phyloP scores from a whole-genome alignment of 2,329 filamentous ascomycete genomes.

The Apiospora koreana region DNA sequence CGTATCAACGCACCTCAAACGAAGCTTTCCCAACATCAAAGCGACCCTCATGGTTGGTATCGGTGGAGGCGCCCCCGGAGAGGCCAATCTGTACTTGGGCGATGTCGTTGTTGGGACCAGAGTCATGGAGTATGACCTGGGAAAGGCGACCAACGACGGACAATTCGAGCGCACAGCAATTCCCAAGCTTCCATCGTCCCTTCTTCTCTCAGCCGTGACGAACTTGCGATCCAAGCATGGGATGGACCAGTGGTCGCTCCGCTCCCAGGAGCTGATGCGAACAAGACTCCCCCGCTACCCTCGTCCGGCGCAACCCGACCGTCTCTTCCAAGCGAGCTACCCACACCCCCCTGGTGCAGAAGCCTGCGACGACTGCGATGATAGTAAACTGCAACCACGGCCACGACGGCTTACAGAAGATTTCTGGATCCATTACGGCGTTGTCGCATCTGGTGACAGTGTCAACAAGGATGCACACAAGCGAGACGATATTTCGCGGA shows the following conservation, averaged over 20 bases:
- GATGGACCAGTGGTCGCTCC: not conserved
- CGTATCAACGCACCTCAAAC: conserved; percentile 25
- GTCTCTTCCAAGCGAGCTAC: not conserved
- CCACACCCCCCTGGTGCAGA: not conserved
- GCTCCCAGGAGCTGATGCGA: not conserved
- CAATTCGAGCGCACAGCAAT: not conserved
- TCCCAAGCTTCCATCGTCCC: not conserved
- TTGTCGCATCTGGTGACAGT: conserved; percentile 20
- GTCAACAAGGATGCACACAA: conserved; percentile 18
- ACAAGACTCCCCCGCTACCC: not conserved
- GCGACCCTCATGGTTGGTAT: conserved; percentile 26
- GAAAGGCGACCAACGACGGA: not conserved
- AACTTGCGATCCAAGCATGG: not conserved
- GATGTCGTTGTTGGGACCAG: not conserved
- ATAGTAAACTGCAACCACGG: not conserved
- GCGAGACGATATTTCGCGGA: conserved; percentile 15
- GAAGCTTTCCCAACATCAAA: conserved; percentile 27
- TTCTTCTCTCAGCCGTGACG: not conserved
- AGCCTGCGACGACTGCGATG: not conserved
- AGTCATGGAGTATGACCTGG: not conserved
- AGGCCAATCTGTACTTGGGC: conserved; percentile 24
- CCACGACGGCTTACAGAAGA: not conserved
- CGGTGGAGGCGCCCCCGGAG: conserved; percentile 1
- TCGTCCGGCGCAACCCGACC: not conserved
- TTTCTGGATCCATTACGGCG: conserved; percentile 18